Conservation (phyloP, 768 basidiomycete genomes). For the Mycena filopes region DNA sequence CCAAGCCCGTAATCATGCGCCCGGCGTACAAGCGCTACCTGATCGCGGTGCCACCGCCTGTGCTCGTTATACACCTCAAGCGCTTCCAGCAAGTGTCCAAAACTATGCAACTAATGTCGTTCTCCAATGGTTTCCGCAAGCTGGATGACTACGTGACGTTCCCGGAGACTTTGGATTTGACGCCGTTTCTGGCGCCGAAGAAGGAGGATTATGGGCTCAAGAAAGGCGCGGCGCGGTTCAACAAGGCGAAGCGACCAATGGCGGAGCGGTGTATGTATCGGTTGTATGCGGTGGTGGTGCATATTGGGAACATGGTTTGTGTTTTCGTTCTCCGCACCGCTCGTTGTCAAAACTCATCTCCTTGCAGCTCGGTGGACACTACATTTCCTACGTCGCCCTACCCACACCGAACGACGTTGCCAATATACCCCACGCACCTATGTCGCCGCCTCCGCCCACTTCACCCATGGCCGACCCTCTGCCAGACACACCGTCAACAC, state of each 20-base stretch:
- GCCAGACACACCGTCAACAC: constrained; percentile 10
- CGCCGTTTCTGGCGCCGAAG: constrained; percentile 86
- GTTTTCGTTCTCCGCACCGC: not conserved
- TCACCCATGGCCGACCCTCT: constrained; percentile 22
- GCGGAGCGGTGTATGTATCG: constrained; percentile 67
- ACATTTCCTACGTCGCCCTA: constrained; percentile 85
- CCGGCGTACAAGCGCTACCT: constrained; percentile 96
- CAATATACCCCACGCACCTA: constrained; percentile 8
- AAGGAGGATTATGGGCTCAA: constrained; percentile 74
- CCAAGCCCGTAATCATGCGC: constrained; percentile 78
- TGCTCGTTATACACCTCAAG: constrained; percentile 93
- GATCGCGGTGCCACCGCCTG: constrained; percentile 84
- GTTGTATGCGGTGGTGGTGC: constrained; percentile 85
- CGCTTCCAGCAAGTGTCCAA: constrained; percentile 90
- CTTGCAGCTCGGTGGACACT: constrained; percentile 85
- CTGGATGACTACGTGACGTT: constrained; percentile 93
- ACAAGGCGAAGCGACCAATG: constrained; percentile 42
- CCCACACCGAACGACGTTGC: constrained; percentile 46
- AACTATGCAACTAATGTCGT: constrained; percentile 59
- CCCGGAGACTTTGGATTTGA: constrained; percentile 86
- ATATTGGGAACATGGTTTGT: constrained; percentile 88
- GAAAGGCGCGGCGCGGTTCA: constrained; percentile 32
- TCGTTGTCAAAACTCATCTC: not conserved
- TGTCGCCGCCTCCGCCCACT: constrained; percentile 13
- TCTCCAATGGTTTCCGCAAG: constrained; percentile 84